Evolutionary conservation across 2,329 filamentous ascomycete species (phyloP).

Genomic region (Aureobasidium sp.): DNA sequence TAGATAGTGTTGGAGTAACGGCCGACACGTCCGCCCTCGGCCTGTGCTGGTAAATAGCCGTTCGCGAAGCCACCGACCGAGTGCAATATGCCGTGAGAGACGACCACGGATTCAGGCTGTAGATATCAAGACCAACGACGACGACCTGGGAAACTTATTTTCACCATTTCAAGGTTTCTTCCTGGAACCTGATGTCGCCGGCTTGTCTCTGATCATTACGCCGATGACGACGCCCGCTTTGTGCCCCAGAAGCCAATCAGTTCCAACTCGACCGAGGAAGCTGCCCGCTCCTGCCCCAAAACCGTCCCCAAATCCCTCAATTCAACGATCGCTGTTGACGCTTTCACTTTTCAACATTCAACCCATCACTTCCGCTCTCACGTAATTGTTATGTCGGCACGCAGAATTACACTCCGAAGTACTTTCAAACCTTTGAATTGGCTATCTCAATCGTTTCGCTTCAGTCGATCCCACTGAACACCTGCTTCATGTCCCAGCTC

Average conservation of each 20-base stretch:
- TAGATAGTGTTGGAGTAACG: background rate
- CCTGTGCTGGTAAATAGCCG: background rate
- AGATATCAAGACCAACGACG: background rate
- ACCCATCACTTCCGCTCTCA: background rate
- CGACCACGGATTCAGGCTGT: background rate
- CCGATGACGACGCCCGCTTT: background rate
- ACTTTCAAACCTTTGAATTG: too few species aligned
- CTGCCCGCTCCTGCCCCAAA: background rate
- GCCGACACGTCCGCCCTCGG: slow-evolving; percentile 4
- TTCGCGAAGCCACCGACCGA: background rate
- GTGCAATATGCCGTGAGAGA: background rate
- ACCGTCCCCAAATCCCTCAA: background rate
- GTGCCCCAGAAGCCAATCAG: background rate
- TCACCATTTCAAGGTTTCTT: background rate
- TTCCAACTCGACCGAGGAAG: background rate
- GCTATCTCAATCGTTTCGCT: background rate
- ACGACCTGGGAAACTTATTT: background rate
- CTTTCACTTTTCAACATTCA: slow-evolving; percentile 6
- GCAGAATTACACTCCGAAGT: background rate
- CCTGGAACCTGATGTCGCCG: background rate
- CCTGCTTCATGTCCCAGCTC: background rate
- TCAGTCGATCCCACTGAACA: background rate
- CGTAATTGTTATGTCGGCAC: background rate
- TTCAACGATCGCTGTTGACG: background rate
- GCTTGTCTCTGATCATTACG: background rate